Conservation (phyloP, 2,329 filamentous ascomycete species). For the Talaromyces sp. region DNA sequence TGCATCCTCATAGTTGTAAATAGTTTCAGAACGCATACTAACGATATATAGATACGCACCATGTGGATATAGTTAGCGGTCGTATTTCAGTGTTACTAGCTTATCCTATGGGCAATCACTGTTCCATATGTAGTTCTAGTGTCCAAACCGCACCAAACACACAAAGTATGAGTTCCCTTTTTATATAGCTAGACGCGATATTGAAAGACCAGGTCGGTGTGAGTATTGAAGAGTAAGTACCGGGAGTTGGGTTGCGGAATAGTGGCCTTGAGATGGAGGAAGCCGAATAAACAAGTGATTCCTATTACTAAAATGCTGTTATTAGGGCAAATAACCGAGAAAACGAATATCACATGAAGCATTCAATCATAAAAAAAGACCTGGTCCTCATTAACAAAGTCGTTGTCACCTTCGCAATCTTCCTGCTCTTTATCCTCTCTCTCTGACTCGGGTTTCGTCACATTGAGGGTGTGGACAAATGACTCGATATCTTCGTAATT, state of each 20-base stretch:
- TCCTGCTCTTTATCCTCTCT: not conserved
- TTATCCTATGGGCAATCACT: not conserved
- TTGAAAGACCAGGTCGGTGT: not conserved
- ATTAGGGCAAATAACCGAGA: not conserved
- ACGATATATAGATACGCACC: not conserved
- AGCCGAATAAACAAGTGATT: not conserved
- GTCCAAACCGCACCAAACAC: not conserved
- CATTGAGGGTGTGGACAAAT: not conserved
- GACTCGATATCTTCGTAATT: not conserved
- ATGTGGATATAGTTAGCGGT: not conserved
- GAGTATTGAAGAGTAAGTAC: not conserved
- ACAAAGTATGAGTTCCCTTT: not conserved
- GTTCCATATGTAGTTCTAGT: not conserved
- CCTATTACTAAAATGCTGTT: not conserved
- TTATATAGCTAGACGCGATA: not conserved
- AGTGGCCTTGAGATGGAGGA: not conserved
- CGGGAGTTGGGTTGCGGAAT: not conserved
- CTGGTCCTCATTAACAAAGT: not conserved
- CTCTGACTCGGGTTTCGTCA: not conserved
- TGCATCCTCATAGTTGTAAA: not conserved
- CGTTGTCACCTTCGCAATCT: not conserved
- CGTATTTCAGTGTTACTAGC: not conserved
- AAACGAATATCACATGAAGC: not conserved
- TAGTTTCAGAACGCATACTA: not conserved
- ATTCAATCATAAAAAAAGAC: not conserved